Percentiles rank a stretch among this genome's conserved stretches.
Conservation (phyloP, 257 asterid genomes). For the Solanum verrucosum region DNA sequence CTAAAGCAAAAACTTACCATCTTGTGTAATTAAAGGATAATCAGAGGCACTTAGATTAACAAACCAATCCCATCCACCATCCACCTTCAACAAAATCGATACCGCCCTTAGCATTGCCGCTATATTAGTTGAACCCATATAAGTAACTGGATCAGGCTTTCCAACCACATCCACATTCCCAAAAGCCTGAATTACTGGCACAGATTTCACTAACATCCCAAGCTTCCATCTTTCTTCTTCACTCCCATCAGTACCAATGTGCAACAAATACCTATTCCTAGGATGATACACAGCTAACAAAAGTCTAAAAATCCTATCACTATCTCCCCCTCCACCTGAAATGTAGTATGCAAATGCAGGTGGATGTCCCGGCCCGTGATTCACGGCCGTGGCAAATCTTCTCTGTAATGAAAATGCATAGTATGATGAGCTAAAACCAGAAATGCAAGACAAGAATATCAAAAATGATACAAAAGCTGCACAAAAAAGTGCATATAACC, state of each 20-base stretch:
- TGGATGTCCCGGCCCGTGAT: constrained; percentile 70
- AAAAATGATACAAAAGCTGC: constrained; percentile 77
- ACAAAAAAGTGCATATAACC: constrained; percentile 83
- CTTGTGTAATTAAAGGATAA: constrained; percentile 89
- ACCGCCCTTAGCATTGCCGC: constrained; percentile 83
- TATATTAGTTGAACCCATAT: constrained; percentile 81
- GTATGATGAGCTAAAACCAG: constrained; percentile 75
- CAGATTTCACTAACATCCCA: constrained; percentile 54
- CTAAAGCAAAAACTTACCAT: constrained; percentile 45
- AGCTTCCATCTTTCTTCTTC: constrained; percentile 68
- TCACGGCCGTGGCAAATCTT: constrained; percentile 44
- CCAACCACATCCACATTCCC: constrained; percentile 96
- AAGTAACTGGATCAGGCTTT: constrained; percentile 89
- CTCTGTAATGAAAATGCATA: constrained; percentile 50
- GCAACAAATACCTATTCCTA: constrained; percentile 89
- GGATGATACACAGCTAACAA: constrained; percentile 92
- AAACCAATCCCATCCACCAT: constrained; percentile 89
- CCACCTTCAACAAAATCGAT: constrained; percentile 75
- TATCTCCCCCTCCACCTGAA: constrained; percentile 72
- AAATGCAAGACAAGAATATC: constrained; percentile 61
- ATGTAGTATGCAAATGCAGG: constrained; percentile 89
- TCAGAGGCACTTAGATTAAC: constrained; percentile 91
- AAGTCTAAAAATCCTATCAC: constrained; percentile 67
- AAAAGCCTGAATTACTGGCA: constrained; percentile 69
- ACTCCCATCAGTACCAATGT: constrained; percentile 62